phyloP scores from a whole-genome alignment of 495 filamentous ascomycete species.

The Letharia columbiana region DNA sequence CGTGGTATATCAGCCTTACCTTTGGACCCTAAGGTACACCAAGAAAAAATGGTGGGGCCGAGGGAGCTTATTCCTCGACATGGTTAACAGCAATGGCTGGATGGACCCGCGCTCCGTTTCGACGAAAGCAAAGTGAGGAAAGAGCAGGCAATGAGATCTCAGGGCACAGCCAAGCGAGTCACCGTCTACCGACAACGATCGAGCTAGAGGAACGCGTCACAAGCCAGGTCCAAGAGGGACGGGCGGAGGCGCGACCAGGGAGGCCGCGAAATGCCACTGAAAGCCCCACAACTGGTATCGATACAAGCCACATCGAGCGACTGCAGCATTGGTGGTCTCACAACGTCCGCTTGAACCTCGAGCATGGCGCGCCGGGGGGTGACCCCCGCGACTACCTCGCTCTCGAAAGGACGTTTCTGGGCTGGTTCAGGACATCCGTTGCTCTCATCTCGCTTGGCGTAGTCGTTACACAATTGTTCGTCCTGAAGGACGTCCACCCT shows the following conservation, averaged over 20 bases:
- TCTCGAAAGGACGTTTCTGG: slow-evolving; percentile 23
- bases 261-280: background rate
- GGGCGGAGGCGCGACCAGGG: background rate
- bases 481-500: slow-evolving; percentile 8
- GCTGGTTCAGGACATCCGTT: slow-evolving; percentile 21
- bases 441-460: slow-evolving; percentile 20
- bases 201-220: slow-evolving; percentile 8
- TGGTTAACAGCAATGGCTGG: background rate
- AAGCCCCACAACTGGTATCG: background rate
- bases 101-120: background rate
- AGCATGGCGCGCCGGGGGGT: background rate
- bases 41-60: no score
- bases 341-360: slow-evolving; percentile 16
- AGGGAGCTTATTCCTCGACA: no score
- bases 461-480: slow-evolving; percentile 21
- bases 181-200: background rate
- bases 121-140: background rate
- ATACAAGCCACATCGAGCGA: background rate
- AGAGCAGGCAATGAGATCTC: background rate
- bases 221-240: background rate
- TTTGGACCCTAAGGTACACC: no score
- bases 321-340: slow-evolving; percentile 19
- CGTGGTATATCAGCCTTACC: no score
- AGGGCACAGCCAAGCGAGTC: background rate
- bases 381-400: slow-evolving; percentile 26